phyloP scores from a whole-genome alignment of 495 filamentous ascomycete genomes.

The Xylaria acuta region DNA sequence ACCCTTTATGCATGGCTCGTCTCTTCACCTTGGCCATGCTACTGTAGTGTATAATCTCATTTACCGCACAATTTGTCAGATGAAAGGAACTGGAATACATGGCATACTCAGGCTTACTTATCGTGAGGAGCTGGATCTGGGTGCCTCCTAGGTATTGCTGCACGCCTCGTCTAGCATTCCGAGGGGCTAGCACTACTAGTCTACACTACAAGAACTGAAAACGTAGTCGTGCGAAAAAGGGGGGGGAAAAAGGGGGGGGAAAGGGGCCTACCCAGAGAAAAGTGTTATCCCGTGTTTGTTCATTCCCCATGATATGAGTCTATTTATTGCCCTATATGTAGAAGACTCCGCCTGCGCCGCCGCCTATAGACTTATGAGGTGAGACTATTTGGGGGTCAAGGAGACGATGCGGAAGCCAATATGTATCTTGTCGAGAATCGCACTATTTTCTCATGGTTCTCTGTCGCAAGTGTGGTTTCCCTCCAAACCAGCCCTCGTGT shows the following conservation, averaged over 20 bases:
- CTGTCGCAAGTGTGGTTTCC: neutral
- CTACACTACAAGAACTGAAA: neutral
- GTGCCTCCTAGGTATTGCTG: neutral
- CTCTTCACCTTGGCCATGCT: neutral
- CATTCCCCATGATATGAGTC: neutral
- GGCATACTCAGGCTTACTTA: conserved; percentile 8
- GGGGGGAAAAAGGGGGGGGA: too few relatives aligned
- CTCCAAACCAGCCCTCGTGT: neutral
- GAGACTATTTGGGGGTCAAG: neutral
- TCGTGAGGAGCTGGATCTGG: neutral
- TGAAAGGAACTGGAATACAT: neutral
- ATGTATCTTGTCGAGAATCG: neutral
- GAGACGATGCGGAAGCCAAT: neutral
- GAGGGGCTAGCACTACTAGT: too few relatives aligned
- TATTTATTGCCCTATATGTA: conserved; percentile 16
- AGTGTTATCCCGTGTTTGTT: neutral
- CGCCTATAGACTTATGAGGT: conserved; percentile 2
- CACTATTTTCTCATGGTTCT: neutral
- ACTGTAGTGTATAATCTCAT: neutral
- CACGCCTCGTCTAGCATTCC: conserved; percentile 5
- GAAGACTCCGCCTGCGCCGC: neutral
- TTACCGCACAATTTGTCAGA: conserved; percentile 5
- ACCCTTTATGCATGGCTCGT: neutral
- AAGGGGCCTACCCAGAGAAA: too few relatives aligned
- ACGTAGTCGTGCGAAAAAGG: too few relatives aligned